These are phyloP conservation scores for Takakia lepidozioides DNA, from an alignment of 225 moss, liverwort and hornwort genomes.

Conservation along the genomic window DNA sequence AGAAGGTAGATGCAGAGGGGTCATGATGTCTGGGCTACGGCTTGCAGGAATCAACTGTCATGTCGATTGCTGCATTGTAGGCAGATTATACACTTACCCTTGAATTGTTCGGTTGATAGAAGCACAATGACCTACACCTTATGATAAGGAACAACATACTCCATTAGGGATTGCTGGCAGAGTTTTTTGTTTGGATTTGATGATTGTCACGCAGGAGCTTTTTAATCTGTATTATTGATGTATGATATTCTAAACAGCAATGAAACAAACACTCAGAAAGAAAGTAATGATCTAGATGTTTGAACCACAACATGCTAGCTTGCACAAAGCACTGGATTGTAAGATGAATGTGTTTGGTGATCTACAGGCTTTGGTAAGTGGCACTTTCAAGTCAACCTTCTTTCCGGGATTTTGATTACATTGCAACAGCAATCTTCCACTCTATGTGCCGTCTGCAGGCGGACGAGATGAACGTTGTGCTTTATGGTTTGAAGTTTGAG, in stretches of 20 bases:
- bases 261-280: too few relatives aligned
- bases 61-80: constrained; percentile 33
- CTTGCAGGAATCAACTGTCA: constrained; percentile 62
- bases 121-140: constrained; percentile 50
- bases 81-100: constrained; percentile 60
- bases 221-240: too few relatives aligned
- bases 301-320: not conserved
- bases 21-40: constrained; percentile 33
- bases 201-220: too few relatives aligned
- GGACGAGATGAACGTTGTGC: too few relatives aligned
- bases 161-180: too few relatives aligned
- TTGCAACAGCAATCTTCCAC: constrained; percentile 42
- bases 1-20: constrained; percentile 33
- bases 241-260: too few relatives aligned
- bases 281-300: not conserved
- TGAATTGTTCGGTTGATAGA: constrained; percentile 41
- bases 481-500: too few relatives aligned
- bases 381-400: constrained; percentile 54
- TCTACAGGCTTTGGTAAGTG: constrained; percentile 56
- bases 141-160: too few relatives aligned
- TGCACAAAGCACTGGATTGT: too few relatives aligned
- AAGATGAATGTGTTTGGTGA: constrained; percentile 10
- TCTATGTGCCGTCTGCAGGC: constrained; percentile 30
- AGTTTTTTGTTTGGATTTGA: too few relatives aligned
- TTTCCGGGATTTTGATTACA: constrained; percentile 64